Percentiles rank a stretch among this genome's conserved stretches.
Evolutionary conservation across 176 grass and related monocot genomes (phyloP).

Genomic region (sorghum (Sorghum bicolor)): DNA sequence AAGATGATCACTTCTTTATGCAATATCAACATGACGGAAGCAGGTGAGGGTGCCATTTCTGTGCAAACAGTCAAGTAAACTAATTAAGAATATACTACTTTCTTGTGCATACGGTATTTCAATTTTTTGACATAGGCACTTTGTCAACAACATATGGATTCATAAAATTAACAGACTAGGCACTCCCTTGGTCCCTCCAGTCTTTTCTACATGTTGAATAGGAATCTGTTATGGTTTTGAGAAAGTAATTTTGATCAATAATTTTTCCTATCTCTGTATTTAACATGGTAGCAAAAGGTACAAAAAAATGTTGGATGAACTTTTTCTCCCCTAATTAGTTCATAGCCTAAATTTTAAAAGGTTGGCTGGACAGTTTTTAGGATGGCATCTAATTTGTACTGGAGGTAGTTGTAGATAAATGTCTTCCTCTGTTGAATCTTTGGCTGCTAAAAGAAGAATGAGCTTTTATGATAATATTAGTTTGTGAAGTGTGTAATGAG

Average conservation of each 20-base stretch:
- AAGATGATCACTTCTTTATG: conserved; percentile 37
- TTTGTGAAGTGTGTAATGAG: conserved; percentile 12
- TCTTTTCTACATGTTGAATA: neutral
- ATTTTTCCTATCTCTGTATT: neutral
- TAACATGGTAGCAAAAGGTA: neutral
- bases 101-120: neutral
- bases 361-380: neutral
- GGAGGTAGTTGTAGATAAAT: neutral
- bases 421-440: conserved; percentile 11
- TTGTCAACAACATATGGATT: neutral
- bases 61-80: neutral
- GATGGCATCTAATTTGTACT: neutral
- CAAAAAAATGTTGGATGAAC: neutral
- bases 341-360: neutral
- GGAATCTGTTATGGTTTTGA: neutral
- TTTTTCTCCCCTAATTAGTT: neutral
- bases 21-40: conserved; percentile 40
- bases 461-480: conserved; percentile 14
- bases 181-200: neutral
- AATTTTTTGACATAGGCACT: neutral
- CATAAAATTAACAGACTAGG: conserved; percentile 5
- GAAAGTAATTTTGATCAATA: neutral
- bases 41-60: conserved; percentile 38
- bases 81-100: neutral
- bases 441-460: conserved; percentile 4